Evolutionary conservation across 2,329 filamentous ascomycete genomes (phyloP).

Genomic region (Penicillium digitatum): DNA sequence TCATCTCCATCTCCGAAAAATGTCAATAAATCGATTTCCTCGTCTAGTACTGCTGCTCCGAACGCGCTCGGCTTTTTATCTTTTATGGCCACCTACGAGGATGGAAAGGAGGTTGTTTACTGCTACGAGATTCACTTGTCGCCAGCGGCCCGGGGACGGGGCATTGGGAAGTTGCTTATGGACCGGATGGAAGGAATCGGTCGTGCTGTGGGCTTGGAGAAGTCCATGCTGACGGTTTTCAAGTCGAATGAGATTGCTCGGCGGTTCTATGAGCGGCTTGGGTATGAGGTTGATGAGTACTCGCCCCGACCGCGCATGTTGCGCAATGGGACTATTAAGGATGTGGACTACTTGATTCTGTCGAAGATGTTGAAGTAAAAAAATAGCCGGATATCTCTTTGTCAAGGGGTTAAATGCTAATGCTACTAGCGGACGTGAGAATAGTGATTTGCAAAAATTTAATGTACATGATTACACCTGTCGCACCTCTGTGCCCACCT

Average conservation of each 20-base stretch:
- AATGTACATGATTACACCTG: constrained; percentile 64
- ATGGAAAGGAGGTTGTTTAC: constrained; percentile 56
- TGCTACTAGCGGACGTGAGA: not conserved
- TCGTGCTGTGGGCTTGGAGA: constrained; percentile 45
- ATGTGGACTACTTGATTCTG: constrained; percentile 52
- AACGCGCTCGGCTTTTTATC: constrained; percentile 46
- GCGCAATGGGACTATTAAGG: constrained; percentile 48
- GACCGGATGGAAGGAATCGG: constrained; percentile 48
- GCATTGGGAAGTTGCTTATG: constrained; percentile 53
- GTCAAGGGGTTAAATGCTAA: not conserved
- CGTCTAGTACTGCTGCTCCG: not conserved
- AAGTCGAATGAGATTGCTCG: constrained; percentile 48
- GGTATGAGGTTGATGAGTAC: constrained; percentile 51
- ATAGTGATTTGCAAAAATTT: not conserved
- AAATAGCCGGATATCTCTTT: not conserved
- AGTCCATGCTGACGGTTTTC: constrained; percentile 61
- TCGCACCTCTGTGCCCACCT: constrained; percentile 80
- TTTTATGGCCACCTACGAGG: constrained; percentile 57
- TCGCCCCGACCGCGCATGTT: constrained; percentile 50
- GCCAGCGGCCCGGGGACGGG: constrained; percentile 43
- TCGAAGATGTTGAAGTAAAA: constrained; percentile 42
- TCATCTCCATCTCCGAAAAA: not conserved
- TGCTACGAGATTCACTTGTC: constrained; percentile 60
- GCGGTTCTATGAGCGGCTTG: constrained; percentile 49
- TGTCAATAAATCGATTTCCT: not conserved